Evolutionary conservation across 208 protist genomes (phyloP), one percentile per base, ranked within the genome.

Genomic region (Trypanosoma vivax): DNA sequence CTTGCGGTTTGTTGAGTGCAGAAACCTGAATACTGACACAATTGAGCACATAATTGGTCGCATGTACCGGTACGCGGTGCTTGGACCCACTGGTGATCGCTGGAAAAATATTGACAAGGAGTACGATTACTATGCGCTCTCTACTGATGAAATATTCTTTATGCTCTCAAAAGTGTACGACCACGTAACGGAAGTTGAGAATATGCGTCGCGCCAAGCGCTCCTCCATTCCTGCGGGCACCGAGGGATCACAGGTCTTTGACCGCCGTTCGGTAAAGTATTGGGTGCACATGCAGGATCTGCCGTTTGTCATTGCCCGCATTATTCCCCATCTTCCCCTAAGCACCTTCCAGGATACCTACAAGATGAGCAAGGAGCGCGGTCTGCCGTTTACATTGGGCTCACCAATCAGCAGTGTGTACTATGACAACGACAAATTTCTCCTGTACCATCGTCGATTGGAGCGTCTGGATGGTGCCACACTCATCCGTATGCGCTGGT

Each of bases 401-500:
- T 87, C 78, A 2, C 83, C 78, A 13, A 71, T 92, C 43, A 90
- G 79, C 75, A 89, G 77, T 50, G 79, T 94, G 24, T 92, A 94
- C 81, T 92, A 75, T 57, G 87, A 94, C 67, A 94, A 91, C 68
- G 67, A 62, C 54, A 68, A 87, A 46, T 90, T 94, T 39, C 70
- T 92, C 41, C 77, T 90, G 53, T 92, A 90, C 53, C 84, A 92
- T 55, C 68, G 80, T 16, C 71, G 81, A 3, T 75, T 94, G 43
- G 81, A 94, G 69, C 76, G 88, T 16, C 48, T 89, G 2, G 82
- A 94, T 62, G 82, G 78, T 7, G 83, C 75, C 54, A 90, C 81
- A 49, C 73, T 94, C 19, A 92, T 92, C 46, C 83, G 83, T 51
- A 90, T 89, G 75, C 83, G 83, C 43, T 92, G 83, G 81, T 94